Evolutionary conservation across 176 grass and related monocot species (phyloP), one percentile per base, ranked within the genome.

Genomic region (bread wheat (Triticum aestivum)): DNA sequence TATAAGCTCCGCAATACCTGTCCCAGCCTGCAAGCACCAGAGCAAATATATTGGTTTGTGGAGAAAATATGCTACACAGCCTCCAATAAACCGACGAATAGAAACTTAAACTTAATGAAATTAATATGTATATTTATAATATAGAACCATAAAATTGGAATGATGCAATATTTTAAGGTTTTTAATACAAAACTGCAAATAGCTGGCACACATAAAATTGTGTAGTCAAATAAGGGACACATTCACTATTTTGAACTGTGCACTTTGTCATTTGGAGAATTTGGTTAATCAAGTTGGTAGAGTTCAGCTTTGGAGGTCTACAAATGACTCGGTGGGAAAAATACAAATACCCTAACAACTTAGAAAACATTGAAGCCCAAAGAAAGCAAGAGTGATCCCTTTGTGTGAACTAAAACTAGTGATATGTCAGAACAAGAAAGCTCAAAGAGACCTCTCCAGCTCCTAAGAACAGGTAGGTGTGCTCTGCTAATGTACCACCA

Each of bases 1-100:
- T 78, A 98, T 98, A 65, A 96, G 93, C 76, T 96, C 96, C 7
- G 96, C 96, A 49, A 98, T 98, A 85, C 93, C 96, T 64, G 93
- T 96, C 61, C 93, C 96, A 37, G 96, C 96, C 96, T 95, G 90
- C 61, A 92, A 82, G 56, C 24, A 88, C 21, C 12, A 89, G 66
- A 80, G 73, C 10, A 44, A 21, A 87, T 59, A 11, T 61, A 81
- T 41, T 84, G 11, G 47, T 41, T 39, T 79, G 39, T 61, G 83
- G 80, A 12, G 13, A 67, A 66, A 77, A 76, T 54, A 27, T 32
- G 8, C 3, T 32, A 71, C 18, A 73, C 8, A 70, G 32, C 30
- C 21, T 82, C 24, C 77, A 81, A 15, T 64, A 52, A 73, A 52
- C 7, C 0, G 15, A 76, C 8, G 11, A 27, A 54, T 15, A 65